These are phyloP conservation scores for Phytopythium litorale DNA, from an alignment of 352 stramenopile species.

Conservation along the genomic window DNA sequence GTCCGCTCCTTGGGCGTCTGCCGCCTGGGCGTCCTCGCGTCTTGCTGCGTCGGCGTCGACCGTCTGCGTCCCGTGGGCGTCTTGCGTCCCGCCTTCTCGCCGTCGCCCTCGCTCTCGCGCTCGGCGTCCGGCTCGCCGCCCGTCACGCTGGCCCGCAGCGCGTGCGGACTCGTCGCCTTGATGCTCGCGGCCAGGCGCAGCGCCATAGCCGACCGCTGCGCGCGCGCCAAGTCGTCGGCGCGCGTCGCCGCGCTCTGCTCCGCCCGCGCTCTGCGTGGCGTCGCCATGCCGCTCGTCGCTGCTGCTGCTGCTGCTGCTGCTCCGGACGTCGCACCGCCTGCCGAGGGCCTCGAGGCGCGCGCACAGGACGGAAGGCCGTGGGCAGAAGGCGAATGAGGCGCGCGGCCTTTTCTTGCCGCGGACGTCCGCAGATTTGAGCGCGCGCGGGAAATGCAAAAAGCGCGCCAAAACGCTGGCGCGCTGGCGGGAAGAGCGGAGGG, in stretches of 20 bases:
- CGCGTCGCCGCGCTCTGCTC: not conserved
- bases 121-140: not conserved
- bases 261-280: not conserved
- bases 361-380: not conserved
- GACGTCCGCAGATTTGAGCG: not conserved
- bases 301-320: not conserved
- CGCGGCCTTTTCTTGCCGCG: not conserved
- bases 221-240: not conserved
- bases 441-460: not conserved
- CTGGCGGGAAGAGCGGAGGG: not conserved
- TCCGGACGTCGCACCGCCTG: no score
- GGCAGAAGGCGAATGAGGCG: not conserved
- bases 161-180: not conserved
- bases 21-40: slow-evolving; percentile 5
- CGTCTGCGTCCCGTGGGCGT: slow-evolving; percentile 12
- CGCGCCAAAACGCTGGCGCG: not conserved
- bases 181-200: not conserved
- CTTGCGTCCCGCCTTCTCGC: not conserved
- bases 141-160: not conserved
- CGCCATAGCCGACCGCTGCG: slow-evolving; percentile 4
- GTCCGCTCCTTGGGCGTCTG: not conserved
- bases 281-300: not conserved
- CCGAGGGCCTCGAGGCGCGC: no score
- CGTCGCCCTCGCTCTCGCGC: not conserved
- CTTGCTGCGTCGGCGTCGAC: slow-evolving; percentile 9